Base-by-base conservation (phyloP, 2,329 filamentous ascomycete species). In the Exophiala spinifera region DNA sequence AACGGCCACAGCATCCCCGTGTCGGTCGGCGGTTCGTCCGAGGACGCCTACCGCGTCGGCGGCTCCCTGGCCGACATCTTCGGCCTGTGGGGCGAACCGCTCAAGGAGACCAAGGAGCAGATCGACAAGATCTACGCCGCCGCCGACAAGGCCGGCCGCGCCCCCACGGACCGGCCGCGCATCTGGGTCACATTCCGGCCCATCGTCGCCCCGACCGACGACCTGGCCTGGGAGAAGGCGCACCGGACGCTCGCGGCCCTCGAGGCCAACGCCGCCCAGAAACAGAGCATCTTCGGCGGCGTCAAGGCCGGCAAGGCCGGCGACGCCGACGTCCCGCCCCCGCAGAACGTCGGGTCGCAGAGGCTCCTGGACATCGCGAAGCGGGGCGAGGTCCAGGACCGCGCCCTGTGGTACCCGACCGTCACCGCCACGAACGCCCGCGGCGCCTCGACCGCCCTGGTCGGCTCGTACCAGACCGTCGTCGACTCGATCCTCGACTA, bases 1-100 rank as follows among this genome's bases (percentile, higher is more conserved):
- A 78, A 81, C 20, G 81, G 87, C 43, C 88, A 94, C 65, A 85
- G 86, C 25, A 80, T 82, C 14, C 89, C 86, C 65, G 80, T 96
- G 63, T 76, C 89, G 52, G 86, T 91, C 58, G 87, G 83, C 2
- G 87, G 85, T 36, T 85, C 83, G 3, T 87, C 89, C 61, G 86
- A 90, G 47, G 86, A 88, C 3, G 88, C 89, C 15, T 96, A 95
- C 67, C 78, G 81, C 19, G 72, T 83, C 36, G 82, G 82, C 20
- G 82, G 82, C 23, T 70, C 76, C 0, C 72, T 83, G 1, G 81
- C 76, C 23, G 82, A 85, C 58, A 85, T 85, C 61, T 84, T 84
- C 57, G 82, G 82, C 0, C 76, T 85, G 3, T 85, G 82, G 82
- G 82, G 82, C 10, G 82, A 85, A 63, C 82, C 82, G 1, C 70